Evolutionary conservation across 257 asterid species (phyloP).

Genomic region (Solanum verrucosum): DNA sequence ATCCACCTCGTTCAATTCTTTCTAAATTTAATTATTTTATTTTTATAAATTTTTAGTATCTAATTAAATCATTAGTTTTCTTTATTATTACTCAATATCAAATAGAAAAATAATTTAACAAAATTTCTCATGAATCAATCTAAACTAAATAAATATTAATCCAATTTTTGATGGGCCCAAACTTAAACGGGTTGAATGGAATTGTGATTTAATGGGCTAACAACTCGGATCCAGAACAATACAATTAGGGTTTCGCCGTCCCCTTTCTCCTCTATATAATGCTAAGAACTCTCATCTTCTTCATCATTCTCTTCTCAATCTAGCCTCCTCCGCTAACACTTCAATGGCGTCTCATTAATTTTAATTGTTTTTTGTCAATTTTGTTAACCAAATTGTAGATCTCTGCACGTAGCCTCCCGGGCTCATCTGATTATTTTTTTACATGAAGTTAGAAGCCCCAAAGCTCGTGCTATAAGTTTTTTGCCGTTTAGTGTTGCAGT

Average conservation of each 20-base stretch:
- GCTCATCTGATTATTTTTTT: background rate
- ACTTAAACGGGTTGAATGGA: background rate
- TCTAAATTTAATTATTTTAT: background rate
- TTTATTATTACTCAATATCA: too few species aligned
- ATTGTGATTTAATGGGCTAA: background rate
- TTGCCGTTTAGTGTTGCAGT: slow-evolving; percentile 5
- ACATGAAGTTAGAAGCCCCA: slow-evolving; percentile 5
- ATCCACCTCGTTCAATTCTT: background rate
- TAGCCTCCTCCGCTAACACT: background rate
- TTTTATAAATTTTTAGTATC: too few species aligned
- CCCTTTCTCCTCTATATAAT: background rate
- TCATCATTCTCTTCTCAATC: background rate
- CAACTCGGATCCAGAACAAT: background rate
- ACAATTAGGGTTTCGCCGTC: background rate
- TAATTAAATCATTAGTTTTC: background rate
- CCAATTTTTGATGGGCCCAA: background rate
- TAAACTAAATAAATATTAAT: too few species aligned
- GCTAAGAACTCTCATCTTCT: background rate
- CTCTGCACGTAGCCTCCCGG: slow-evolving; percentile 8
- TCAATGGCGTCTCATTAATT: background rate
- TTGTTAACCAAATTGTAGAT: background rate
- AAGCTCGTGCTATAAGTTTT: background rate
- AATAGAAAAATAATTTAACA: too few species aligned
- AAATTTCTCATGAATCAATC: too few species aligned
- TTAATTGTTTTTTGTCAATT: background rate